phyloP scores from a whole-genome alignment of 805 yeast species.

The Candida chauliodis region DNA sequence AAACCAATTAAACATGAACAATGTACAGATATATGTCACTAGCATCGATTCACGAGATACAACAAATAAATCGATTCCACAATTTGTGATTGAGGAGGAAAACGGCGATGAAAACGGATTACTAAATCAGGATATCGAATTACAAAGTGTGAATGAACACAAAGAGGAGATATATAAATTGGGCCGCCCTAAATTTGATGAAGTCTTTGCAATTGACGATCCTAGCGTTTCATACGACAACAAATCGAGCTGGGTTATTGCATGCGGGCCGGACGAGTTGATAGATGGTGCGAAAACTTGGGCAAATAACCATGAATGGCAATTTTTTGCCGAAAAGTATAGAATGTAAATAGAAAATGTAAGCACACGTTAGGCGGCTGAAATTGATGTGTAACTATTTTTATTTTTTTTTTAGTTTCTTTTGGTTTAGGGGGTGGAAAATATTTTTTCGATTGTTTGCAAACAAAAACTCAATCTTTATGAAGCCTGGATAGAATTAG shows the following conservation, averaged over 20 bases:
- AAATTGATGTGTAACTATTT: too few species aligned
- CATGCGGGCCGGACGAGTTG: slow-evolving; percentile 56
- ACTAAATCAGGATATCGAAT: slow-evolving; percentile 16
- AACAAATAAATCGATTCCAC: not conserved
- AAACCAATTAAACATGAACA: slow-evolving; percentile 24
- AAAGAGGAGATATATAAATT: slow-evolving; percentile 7
- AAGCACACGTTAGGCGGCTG: not conserved
- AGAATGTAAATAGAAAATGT: slow-evolving; percentile 27
- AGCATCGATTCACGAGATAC: slow-evolving; percentile 6
- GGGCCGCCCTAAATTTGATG: slow-evolving; percentile 44
- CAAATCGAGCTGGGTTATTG: slow-evolving; percentile 44
- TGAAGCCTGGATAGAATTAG: too few species aligned
- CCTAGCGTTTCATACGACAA: slow-evolving; percentile 30
- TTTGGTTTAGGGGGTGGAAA: too few species aligned
- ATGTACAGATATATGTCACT: slow-evolving; percentile 42
- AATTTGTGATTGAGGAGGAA: slow-evolving; percentile 7
- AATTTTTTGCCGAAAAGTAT: slow-evolving; percentile 45
- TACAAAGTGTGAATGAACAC: slow-evolving; percentile 12
- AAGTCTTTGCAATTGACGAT: slow-evolving; percentile 24
- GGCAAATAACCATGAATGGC: slow-evolving; percentile 32
- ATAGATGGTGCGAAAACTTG: slow-evolving; percentile 37
- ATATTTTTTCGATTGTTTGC: too few species aligned
- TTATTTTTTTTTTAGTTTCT: too few species aligned
- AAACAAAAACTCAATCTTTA: too few species aligned
- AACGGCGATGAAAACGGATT: slow-evolving; percentile 22